Percentiles rank a stretch among this genome's conserved stretches.
Evolutionary conservation across 176 grass and related monocot genomes (phyloP).

Genomic region (Dendrocalamus sinicus): DNA sequence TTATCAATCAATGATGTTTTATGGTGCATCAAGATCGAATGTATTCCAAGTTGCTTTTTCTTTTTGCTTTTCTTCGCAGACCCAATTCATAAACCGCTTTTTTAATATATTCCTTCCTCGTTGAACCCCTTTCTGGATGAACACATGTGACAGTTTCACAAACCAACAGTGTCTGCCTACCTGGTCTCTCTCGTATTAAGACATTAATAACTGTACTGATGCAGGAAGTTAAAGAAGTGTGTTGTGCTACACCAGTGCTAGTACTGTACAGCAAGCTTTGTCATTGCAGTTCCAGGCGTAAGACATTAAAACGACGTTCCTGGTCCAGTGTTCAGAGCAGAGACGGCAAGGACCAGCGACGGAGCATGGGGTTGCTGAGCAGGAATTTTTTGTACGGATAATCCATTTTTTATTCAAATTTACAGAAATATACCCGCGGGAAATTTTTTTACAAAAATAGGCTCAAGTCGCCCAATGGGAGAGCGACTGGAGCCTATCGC

Average conservation of each 20-base stretch:
- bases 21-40: slow-evolving; percentile 16
- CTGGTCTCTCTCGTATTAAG: neutral
- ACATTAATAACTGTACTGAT: neutral
- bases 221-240: neutral
- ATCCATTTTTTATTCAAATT: no score
- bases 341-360: neutral
- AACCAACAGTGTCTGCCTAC: neutral
- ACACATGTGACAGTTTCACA: neutral
- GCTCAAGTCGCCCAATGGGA: no score
- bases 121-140: neutral
- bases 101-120: neutral
- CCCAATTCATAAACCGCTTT: neutral
- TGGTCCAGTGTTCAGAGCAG: neutral
- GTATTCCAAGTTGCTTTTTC: slow-evolving; percentile 2
- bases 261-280: neutral
- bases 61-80: neutral
- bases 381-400: no score
- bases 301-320: neutral
- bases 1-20: neutral
- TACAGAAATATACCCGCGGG: no score
- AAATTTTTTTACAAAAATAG: no score
- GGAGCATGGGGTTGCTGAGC: no score
- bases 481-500: no score
- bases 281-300: neutral
- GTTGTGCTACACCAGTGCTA: neutral